Evolutionary conservation across 2,329 filamentous ascomycete species (phyloP).

Genomic region (Colletotrichum navitas): DNA sequence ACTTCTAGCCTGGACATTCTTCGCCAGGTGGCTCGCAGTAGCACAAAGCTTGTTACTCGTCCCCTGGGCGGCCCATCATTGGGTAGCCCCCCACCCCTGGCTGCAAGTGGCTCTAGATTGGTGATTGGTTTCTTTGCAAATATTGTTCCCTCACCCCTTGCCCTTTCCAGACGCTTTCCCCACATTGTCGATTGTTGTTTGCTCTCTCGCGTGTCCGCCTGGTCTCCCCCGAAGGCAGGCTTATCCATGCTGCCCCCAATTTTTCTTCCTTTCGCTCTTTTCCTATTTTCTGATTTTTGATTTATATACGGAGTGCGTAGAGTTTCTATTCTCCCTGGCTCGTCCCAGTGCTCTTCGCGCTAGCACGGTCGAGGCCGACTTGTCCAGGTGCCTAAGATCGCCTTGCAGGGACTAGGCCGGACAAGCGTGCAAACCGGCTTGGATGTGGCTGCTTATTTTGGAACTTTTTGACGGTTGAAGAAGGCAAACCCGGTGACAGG

Average conservation of each 20-base stretch:
- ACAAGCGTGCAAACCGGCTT: constrained; percentile 9
- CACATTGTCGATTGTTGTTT: not conserved
- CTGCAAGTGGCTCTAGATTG: not conserved
- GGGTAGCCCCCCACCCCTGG: not conserved
- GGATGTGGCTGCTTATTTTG: constrained; percentile 16
- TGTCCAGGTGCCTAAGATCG: constrained; percentile 19
- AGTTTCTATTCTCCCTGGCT: not conserved
- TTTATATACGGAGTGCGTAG: not conserved
- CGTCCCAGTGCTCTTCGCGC: not conserved
- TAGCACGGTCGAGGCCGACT: constrained; percentile 3
- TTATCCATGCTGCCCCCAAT: not conserved
- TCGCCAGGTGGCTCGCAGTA: constrained; percentile 19
- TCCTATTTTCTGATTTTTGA: too few relatives aligned
- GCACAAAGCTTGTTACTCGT: constrained; percentile 36
- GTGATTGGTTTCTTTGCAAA: not conserved
- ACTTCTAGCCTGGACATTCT: not conserved
- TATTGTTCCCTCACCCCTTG: not conserved
- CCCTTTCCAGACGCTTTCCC: not conserved
- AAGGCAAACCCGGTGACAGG: not conserved
- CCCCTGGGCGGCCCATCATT: constrained; percentile 2
- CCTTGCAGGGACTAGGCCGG: constrained; percentile 27
- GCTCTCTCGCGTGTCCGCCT: constrained; percentile 20
- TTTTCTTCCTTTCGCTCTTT: too few relatives aligned
- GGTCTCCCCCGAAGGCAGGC: not conserved
- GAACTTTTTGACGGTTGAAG: not conserved